Conservation (phyloP, 2,329 filamentous ascomycete genomes). For the Fulvia fulva region DNA sequence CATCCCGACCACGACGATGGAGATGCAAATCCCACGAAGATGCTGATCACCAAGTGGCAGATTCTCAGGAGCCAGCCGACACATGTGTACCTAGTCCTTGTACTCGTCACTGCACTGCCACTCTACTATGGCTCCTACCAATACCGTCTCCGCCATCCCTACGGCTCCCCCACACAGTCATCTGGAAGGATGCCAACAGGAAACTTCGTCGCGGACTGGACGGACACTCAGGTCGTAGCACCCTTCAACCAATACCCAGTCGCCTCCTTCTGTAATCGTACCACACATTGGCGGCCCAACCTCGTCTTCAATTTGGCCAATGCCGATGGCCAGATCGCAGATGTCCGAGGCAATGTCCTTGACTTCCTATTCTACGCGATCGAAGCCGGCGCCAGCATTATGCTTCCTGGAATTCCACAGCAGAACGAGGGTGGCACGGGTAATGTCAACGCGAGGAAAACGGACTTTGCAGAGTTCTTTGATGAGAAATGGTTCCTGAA, state of each 20-base stretch:
- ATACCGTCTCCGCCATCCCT: conserved; percentile 15
- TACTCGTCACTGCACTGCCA: conserved; percentile 15
- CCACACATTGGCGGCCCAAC: conserved; percentile 30
- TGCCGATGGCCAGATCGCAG: conserved; percentile 40
- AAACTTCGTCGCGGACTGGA: conserved; percentile 26
- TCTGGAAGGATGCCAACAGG: too few relatives aligned
- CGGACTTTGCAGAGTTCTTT: conserved; percentile 26
- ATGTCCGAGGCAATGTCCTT: conserved; percentile 10
- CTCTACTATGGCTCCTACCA: conserved; percentile 23
- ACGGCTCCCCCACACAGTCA: not conserved
- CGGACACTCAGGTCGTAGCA: conserved; percentile 19
- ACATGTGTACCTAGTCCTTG: conserved; percentile 2
- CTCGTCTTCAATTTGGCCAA: conserved; percentile 45
- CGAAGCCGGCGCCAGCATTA: conserved; percentile 40
- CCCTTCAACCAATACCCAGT: conserved; percentile 25
- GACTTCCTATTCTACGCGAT: conserved; percentile 13
- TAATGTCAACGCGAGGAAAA: conserved; percentile 23
- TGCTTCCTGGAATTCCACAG: conserved; percentile 17
- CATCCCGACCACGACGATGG: too few relatives aligned
- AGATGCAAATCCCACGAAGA: not conserved
- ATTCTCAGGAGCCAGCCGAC: conserved; percentile 10
- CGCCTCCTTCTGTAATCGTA: conserved; percentile 33
- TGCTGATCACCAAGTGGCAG: not conserved
- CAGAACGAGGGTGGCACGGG: conserved; percentile 17
- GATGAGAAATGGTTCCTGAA: conserved; percentile 27